phyloP scores from a whole-genome alignment of 192 early-diverging fungal species.

The Gryganskiella cystojenkinii region DNA sequence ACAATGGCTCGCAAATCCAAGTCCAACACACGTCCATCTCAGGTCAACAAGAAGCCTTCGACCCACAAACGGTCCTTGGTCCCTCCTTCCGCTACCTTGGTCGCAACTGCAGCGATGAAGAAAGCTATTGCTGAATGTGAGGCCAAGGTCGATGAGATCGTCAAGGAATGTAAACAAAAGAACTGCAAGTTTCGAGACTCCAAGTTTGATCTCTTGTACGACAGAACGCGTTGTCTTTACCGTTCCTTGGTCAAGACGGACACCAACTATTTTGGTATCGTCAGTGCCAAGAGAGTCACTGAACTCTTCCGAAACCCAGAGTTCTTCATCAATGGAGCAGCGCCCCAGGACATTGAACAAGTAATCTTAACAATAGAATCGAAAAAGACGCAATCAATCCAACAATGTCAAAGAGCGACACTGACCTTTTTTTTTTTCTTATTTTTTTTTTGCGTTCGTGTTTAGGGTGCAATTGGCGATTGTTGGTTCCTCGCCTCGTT shows the following conservation, averaged over 20 bases:
- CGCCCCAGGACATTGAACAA: slow-evolving; percentile 32
- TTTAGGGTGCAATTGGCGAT: slow-evolving; percentile 53
- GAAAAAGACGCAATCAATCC: too few species aligned
- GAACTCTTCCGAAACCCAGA: slow-evolving; percentile 56
- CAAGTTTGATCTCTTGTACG: slow-evolving; percentile 22
- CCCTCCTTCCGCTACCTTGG: slow-evolving; percentile 7
- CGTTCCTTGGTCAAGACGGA: not conserved
- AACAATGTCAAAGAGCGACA: not conserved
- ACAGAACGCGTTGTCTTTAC: slow-evolving; percentile 7
- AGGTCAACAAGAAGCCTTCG: not conserved
- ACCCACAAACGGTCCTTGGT: not conserved
- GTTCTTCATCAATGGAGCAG: slow-evolving; percentile 53
- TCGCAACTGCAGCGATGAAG: slow-evolving; percentile 19
- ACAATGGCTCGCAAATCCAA: too few species aligned
- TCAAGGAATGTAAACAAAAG: slow-evolving; percentile 15
- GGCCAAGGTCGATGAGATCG: slow-evolving; percentile 28
- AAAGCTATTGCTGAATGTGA: slow-evolving; percentile 12
- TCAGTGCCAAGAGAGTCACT: slow-evolving; percentile 34
- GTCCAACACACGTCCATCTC: not conserved
- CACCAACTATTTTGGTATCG: not conserved
- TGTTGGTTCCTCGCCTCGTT: slow-evolving; percentile 65
- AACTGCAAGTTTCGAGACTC: slow-evolving; percentile 19
- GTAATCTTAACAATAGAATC: not conserved
- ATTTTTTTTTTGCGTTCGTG: not conserved
- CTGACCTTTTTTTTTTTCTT: not conserved